phyloP scores from a whole-genome alignment of 768 basidiomycete species.

The Xerocomellus intermedius region DNA sequence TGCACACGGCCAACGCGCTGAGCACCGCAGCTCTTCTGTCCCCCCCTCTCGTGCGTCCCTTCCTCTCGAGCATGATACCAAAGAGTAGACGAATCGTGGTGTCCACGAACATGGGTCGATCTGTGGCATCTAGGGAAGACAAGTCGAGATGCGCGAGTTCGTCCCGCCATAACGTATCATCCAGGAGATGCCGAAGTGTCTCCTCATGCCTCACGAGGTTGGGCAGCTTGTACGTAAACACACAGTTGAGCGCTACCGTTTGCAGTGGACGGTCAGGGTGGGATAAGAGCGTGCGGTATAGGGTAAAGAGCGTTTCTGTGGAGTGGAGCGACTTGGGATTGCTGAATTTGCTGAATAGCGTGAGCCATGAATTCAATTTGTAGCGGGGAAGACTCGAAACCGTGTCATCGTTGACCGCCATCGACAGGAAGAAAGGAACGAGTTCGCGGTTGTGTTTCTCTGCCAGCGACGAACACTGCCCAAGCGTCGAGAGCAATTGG shows the following conservation, averaged over 20 bases:
- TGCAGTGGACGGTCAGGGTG: constrained; percentile 84
- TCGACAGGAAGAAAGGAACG: constrained; percentile 74
- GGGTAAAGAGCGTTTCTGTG: constrained; percentile 56
- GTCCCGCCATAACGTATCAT: constrained; percentile 89
- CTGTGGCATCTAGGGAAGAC: constrained; percentile 49
- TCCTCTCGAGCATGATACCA: constrained; percentile 82
- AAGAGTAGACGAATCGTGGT: constrained; percentile 76
- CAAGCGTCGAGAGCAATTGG: constrained; percentile 71
- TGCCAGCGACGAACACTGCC: constrained; percentile 65
- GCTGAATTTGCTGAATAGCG: constrained; percentile 82
- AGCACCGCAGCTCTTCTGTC: constrained; percentile 75
- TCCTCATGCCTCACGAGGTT: constrained; percentile 54
- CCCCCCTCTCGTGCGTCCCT: constrained; percentile 63
- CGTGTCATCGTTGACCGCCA: constrained; percentile 34
- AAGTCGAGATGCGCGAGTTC: constrained; percentile 74
- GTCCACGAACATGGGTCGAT: constrained; percentile 66
- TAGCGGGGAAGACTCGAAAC: constrained; percentile 49
- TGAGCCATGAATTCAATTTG: constrained; percentile 75
- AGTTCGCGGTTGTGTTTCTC: constrained; percentile 89
- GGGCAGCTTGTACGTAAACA: constrained; percentile 79
- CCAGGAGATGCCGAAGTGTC: constrained; percentile 67
- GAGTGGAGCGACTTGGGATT: constrained; percentile 90
- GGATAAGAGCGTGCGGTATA: constrained; percentile 77
- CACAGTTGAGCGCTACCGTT: constrained; percentile 67
- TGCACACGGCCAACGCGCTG: constrained; percentile 64